Base-by-base conservation (phyloP, 441 rosid species). In the Erodium texanum region DNA sequence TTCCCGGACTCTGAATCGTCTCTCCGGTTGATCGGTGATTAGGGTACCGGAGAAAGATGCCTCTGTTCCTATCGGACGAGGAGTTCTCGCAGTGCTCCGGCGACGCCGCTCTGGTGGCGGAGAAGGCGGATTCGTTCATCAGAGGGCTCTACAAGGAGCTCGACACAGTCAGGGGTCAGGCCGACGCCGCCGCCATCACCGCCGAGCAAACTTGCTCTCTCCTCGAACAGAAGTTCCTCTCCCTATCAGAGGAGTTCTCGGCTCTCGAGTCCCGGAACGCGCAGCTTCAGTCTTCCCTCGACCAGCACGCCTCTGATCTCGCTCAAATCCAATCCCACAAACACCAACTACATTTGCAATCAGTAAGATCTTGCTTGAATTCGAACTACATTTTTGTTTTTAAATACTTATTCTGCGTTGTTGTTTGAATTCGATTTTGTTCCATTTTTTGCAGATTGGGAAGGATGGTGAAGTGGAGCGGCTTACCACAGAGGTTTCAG, bases 121-220 rank as follows among this genome's bases (percentile, higher is more conserved):
- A 88, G 64, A 89, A 73, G 79, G 99, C 99, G 2, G 97, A 92
- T 59, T 90, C 83, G 14, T 92, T 75, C 76, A 94, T 94, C 62
- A 68, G 85, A 27, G 78, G 79, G 43, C 38, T 92, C 15, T 82
- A 81, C 67, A 78, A 62, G 24, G 96, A 94, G 71, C 79, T 92
- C 54, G 97, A 89, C 19, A 86, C 81, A 52, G 90, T 83, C 22
- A 89, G 81, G 75, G 99, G 96, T 1, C 86, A 85, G 63, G 86
- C 92, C 1, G 99, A 94, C 66, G 98, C 99, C 9, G 77, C 89
- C 18, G 70, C 86, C 59, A 88, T 94, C 83, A 91, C 98, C 41
- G 98, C 97, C 64, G 99, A 94, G 83, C 99, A 94, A 74, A 89
- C 96, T 11, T 92, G 97, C 76, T 84, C 97, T 48, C 84, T 94